Base-by-base conservation (phyloP, 257 asterid species). In the Coffea eugenioides region DNA sequence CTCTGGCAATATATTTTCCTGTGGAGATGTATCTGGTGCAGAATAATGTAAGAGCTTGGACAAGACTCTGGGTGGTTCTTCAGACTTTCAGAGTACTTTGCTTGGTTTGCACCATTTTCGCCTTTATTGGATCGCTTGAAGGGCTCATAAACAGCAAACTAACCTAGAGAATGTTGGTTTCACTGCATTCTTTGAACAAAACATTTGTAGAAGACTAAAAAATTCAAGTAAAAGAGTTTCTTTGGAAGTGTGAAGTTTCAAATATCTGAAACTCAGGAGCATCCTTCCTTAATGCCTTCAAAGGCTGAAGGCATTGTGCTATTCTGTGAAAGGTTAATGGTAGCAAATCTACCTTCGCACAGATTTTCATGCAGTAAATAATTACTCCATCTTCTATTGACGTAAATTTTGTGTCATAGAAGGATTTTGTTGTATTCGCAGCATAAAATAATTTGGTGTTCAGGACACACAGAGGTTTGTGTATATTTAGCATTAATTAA, bases 1-100 rank as follows among this genome's bases (percentile, higher is more conserved):
- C 97, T 1, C 73, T 90, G 88, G 92, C 88, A 1, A 85, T 92
- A 71, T 91, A 92, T 84, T 92, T 92, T 69, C 97, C 96, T 0
- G 90, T 89, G 3, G 91, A 90, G 81, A 92, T 90, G 94, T 73
- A 73, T 27, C 14, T 80, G 52, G 75, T 43, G 36, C 79, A 80
- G 79, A 80, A 80, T 39, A 56, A 85, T 36, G 80, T 88, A 75
- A 81, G 88, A 81, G 74, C 89, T 69, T 92, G 95, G 95, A 83
- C 93, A 18, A 79, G 67, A 31, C 73, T 51, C 20, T 87, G 93
- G 94, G 62, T 83, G 1, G 71, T 84, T 77, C 90, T 92, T 80
- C 92, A 89, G 89, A 84, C 75, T 77, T 83, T 92, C 84, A 84
- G 83, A 48, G 41, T 83, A 9, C 74, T 86, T 67, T 88, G 89